Conservation (phyloP, 1,284 basidiomycete species). For the Ceratobasidium papillatum region DNA sequence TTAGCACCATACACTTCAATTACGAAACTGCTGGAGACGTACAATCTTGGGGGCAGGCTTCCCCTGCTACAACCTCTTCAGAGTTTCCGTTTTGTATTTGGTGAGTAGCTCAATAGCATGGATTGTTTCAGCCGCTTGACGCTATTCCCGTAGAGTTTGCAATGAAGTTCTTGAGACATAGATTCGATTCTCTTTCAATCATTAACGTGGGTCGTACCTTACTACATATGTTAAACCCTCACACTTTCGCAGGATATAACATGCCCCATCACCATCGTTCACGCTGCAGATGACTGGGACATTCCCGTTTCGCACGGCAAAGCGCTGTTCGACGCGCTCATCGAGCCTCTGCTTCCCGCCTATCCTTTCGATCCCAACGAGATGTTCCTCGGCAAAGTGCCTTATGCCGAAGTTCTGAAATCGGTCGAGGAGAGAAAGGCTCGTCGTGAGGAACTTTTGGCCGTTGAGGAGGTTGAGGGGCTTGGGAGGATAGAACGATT, state of each 20-base stretch:
- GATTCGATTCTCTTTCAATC: conserved; percentile 70
- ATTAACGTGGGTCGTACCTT: conserved; percentile 61
- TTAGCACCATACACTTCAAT: conserved; percentile 82
- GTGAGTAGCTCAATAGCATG: conserved; percentile 58
- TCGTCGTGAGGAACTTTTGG: conserved; percentile 59
- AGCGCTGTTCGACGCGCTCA: conserved; percentile 73
- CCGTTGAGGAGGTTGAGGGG: conserved; percentile 58
- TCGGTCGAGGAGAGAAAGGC: conserved; percentile 53
- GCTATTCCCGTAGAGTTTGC: conserved; percentile 60
- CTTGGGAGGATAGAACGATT: conserved; percentile 71
- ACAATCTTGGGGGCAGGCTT: conserved; percentile 71
- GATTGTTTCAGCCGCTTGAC: not conserved
- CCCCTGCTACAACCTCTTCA: conserved; percentile 76
- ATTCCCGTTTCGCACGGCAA: conserved; percentile 81
- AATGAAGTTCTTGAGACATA: conserved; percentile 64
- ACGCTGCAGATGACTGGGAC: conserved; percentile 82
- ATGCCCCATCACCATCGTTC: conserved; percentile 76
- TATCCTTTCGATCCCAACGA: conserved; percentile 51
- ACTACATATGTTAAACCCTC: conserved; percentile 2
- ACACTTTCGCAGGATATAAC: conserved; percentile 61
- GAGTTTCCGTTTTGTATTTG: conserved; percentile 71
- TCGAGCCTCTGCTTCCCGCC: conserved; percentile 68
- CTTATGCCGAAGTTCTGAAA: conserved; percentile 42
- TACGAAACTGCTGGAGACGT: conserved; percentile 71
- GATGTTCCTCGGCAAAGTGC: not conserved